phyloP scores from a whole-genome alignment of 768 basidiomycete genomes.

The Ephemerocybe angulata region DNA sequence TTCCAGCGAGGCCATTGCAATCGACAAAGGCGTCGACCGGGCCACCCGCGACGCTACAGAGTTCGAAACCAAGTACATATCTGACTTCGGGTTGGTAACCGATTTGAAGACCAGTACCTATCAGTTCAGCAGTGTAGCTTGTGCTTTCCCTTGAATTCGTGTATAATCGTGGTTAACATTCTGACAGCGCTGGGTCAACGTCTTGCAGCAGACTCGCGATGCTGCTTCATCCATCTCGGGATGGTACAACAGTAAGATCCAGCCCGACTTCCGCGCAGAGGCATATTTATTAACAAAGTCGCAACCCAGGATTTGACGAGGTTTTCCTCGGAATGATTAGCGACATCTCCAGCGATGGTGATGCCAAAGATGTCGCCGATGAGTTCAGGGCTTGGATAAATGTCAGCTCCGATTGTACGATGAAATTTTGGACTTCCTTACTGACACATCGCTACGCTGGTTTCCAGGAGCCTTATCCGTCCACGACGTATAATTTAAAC shows the following conservation, averaged over 20 bases:
- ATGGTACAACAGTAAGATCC: not conserved
- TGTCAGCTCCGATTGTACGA: not conserved
- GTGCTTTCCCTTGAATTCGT: not conserved
- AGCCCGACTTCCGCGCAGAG: no score
- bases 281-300: not conserved
- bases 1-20: not conserved
- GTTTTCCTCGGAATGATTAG: not conserved
- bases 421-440: not conserved
- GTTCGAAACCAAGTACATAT: not conserved
- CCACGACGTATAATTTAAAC: not conserved
- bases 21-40: not conserved
- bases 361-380: not conserved
- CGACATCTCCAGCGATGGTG: not conserved
- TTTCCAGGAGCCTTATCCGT: not conserved
- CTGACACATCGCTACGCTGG: not conserved
- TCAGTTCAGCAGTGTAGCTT: not conserved
- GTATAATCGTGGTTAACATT: not conserved
- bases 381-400: not conserved
- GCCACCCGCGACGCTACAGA: not conserved
- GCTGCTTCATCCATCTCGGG: not conserved
- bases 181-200: not conserved
- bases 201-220: not conserved
- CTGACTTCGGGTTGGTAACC: not conserved
- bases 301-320: not conserved
- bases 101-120: not conserved